Conservation (phyloP, 2,329 filamentous ascomycete genomes). For the Aspergillus neotritici region DNA sequence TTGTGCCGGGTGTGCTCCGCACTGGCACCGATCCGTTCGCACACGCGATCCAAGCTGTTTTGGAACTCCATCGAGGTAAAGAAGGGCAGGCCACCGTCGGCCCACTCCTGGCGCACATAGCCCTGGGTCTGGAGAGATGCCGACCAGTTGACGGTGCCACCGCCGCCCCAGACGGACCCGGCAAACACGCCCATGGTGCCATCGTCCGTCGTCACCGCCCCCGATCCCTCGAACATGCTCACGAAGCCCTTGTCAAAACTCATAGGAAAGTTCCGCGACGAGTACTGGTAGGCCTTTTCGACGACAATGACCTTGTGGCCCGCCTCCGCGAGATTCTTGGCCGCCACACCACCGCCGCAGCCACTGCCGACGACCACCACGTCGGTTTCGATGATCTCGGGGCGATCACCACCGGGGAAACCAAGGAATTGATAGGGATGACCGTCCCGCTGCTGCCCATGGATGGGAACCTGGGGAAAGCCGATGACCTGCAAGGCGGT, state of each 20-base stretch:
- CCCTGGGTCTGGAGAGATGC: slow-evolving; percentile 63
- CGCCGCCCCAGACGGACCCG: slow-evolving; percentile 75
- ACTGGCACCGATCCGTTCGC: slow-evolving; percentile 69
- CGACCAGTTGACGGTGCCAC: slow-evolving; percentile 83
- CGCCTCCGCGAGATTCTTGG: slow-evolving; percentile 73
- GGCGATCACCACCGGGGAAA: slow-evolving; percentile 47
- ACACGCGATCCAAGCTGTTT: slow-evolving; percentile 72
- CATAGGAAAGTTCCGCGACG: slow-evolving; percentile 70
- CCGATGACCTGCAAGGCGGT: slow-evolving; percentile 48
- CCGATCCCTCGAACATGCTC: slow-evolving; percentile 66
- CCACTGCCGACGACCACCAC: slow-evolving; percentile 82
- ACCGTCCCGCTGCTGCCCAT: slow-evolving; percentile 47
- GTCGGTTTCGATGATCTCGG: slow-evolving; percentile 66
- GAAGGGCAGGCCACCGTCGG: slow-evolving; percentile 60
- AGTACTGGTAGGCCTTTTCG: slow-evolving; percentile 75
- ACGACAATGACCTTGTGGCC: slow-evolving; percentile 72
- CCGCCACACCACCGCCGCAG: slow-evolving; percentile 75
- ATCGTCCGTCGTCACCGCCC: slow-evolving; percentile 53
- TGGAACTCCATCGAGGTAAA: slow-evolving; percentile 72
- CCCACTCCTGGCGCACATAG: slow-evolving; percentile 77
- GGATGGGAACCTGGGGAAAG: slow-evolving; percentile 50
- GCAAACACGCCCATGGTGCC: slow-evolving; percentile 57
- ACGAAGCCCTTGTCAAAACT: slow-evolving; percentile 52
- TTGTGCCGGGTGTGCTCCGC: slow-evolving; percentile 65
- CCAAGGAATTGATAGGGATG: slow-evolving; percentile 56